These are phyloP conservation scores for Botrytis porri DNA, from an alignment of 2,329 filamentous ascomycete species.

Conservation along the genomic window DNA sequence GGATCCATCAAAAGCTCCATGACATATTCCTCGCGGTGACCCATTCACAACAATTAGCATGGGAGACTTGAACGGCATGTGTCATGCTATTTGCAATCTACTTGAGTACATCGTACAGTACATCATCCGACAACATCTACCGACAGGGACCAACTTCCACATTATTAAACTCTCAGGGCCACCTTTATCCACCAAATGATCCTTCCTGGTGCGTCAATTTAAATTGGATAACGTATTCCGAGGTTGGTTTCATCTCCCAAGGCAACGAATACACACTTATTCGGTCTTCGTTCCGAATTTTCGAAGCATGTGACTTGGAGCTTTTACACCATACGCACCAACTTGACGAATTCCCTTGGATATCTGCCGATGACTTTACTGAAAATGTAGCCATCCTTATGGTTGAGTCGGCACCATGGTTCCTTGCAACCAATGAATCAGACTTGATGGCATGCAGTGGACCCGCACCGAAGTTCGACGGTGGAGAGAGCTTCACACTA, in stretches of 20 bases:
- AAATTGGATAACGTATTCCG: not conserved
- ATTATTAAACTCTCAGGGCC: not conserved
- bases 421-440: not conserved
- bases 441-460: not conserved
- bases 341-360: not conserved
- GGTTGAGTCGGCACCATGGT: not conserved
- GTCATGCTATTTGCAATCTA: too few relatives aligned
- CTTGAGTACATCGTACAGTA: too few relatives aligned
- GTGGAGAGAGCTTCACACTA: not conserved
- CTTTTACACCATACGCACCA: not conserved
- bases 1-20: conserved; percentile 17
- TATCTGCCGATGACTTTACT: not conserved
- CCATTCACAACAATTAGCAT: not conserved
- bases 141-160: not conserved
- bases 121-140: not conserved
- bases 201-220: not conserved
- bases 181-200: not conserved
- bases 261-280: not conserved
- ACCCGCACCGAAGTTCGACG: not conserved
- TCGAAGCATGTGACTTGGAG: not conserved
- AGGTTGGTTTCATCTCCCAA: too few relatives aligned
- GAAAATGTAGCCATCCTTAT: not conserved
- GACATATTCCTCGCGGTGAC: not conserved
- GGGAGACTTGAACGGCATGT: conserved; percentile 2
- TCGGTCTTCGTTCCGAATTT: not conserved